A percentile compares a stretch with the other conserved stretches of the same genome.
Evolutionary conservation across 2,329 filamentous ascomycete genomes (phyloP).

Genomic region (Clonostachys rhizophaga): DNA sequence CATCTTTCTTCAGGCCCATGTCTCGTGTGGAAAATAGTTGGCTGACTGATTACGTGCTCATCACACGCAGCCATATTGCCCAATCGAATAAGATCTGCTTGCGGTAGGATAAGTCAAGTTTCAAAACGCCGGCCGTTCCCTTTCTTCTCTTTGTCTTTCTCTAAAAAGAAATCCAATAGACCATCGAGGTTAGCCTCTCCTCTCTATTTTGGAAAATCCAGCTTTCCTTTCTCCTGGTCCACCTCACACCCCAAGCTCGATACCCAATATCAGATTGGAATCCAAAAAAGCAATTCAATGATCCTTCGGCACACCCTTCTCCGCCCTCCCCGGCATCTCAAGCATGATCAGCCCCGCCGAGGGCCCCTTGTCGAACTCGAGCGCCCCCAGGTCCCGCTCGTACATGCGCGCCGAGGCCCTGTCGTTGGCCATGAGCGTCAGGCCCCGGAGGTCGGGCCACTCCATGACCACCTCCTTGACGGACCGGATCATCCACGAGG

Average conservation of each 20-base stretch:
- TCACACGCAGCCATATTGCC: too few species aligned
- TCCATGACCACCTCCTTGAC: conserved; percentile 49
- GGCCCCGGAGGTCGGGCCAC: conserved; percentile 55
- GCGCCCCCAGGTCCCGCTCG: conserved; percentile 36
- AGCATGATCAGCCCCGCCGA: conserved; percentile 32
- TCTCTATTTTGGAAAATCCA: not conserved
- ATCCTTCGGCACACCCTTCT: conserved; percentile 24
- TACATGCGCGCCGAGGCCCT: conserved; percentile 37
- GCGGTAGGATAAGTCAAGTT: too few species aligned
- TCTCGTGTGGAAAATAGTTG: too few species aligned
- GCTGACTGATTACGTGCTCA: too few species aligned
- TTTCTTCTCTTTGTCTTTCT: too few species aligned
- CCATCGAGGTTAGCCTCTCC: not conserved
- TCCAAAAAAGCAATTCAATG: conserved; percentile 11
- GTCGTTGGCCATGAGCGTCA: conserved; percentile 48
- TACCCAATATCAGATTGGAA: too few species aligned
- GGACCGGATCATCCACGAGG: conserved; percentile 59
- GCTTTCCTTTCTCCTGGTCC: not conserved
- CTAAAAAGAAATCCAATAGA: conserved; percentile 4
- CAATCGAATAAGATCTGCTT: too few species aligned
- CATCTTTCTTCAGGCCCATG: too few species aligned
- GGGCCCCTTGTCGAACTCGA: conserved; percentile 35
- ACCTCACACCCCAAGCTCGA: too few species aligned
- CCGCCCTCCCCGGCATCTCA: conserved; percentile 29
- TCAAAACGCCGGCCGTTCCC: too few species aligned